Conservation (phyloP, 116 monocot genomes). For the Phalaenopsis hybrid region DNA sequence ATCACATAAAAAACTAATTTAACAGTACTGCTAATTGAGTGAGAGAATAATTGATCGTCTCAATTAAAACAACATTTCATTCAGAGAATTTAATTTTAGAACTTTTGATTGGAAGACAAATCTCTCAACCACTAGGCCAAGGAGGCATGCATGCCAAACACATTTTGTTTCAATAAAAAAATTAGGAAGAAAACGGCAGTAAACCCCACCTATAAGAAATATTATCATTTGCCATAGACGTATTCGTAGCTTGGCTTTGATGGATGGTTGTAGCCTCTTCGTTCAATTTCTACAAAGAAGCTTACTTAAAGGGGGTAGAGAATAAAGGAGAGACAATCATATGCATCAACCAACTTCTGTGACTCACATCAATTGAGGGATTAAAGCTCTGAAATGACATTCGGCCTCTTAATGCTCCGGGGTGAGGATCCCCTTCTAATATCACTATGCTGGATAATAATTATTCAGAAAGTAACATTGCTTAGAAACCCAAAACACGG, state of each 20-base stretch:
- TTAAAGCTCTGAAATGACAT: slow-evolving; percentile 96
- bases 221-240: slow-evolving; percentile 26
- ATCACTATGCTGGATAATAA: slow-evolving; percentile 72
- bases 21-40: background rate
- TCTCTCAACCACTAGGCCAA: too few relatives aligned
- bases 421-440: slow-evolving; percentile 88
- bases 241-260: slow-evolving; percentile 31
- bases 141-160: too few relatives aligned
- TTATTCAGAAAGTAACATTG: background rate
- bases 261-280: slow-evolving; percentile 40
- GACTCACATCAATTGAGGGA: slow-evolving; percentile 85
- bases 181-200: background rate
- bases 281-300: slow-evolving; percentile 73
- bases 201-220: slow-evolving; percentile 40
- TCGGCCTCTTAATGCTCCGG: slow-evolving; percentile 77
- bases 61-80: too few relatives aligned
- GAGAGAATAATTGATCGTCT: background rate
- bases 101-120: too few relatives aligned
- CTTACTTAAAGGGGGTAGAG: slow-evolving; percentile 7
- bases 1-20: background rate
- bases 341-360: background rate
- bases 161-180: background rate
- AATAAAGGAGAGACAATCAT: slow-evolving; percentile 7
- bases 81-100: too few relatives aligned
- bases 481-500: background rate